phyloP scores from a whole-genome alignment of 2,329 filamentous ascomycete species.

The Didymella segeticola region DNA sequence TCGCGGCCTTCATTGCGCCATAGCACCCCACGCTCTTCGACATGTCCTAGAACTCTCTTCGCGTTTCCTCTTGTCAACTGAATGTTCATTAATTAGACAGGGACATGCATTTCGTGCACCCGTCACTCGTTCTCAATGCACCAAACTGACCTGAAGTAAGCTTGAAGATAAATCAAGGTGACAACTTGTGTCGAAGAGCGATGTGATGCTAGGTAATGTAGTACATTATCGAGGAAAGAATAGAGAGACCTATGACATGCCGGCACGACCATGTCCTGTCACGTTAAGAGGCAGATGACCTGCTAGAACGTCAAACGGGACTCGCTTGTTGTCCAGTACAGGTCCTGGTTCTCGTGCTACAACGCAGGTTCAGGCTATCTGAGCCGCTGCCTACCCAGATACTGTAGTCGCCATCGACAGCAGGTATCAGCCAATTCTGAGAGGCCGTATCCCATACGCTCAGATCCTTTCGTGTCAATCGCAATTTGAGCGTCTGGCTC shows the following conservation, averaged over 20 bases:
- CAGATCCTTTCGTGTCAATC: conserved; percentile 65
- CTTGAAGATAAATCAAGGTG: background rate
- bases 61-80: background rate
- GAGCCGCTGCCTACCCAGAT: conserved; percentile 67
- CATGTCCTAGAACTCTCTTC: background rate
- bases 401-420: conserved; percentile 48
- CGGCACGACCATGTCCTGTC: background rate
- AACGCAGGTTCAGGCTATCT: conserved; percentile 58
- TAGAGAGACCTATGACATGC: background rate
- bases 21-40: background rate
- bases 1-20: background rate
- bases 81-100: background rate
- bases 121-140: background rate
- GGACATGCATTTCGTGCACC: background rate
- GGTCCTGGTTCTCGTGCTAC: conserved; percentile 50
- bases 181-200: no score
- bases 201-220: no score
- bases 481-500: conserved; percentile 58
- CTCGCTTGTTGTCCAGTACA: conserved; percentile 30
- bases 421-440: conserved; percentile 64
- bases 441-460: conserved; percentile 67
- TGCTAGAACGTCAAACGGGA: conserved; percentile 25
- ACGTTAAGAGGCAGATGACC: background rate
- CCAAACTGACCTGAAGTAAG: background rate
- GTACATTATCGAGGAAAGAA: background rate